phyloP scores from a whole-genome alignment of 495 filamentous ascomycete species.

The Symbiotaphrina buchneri region DNA sequence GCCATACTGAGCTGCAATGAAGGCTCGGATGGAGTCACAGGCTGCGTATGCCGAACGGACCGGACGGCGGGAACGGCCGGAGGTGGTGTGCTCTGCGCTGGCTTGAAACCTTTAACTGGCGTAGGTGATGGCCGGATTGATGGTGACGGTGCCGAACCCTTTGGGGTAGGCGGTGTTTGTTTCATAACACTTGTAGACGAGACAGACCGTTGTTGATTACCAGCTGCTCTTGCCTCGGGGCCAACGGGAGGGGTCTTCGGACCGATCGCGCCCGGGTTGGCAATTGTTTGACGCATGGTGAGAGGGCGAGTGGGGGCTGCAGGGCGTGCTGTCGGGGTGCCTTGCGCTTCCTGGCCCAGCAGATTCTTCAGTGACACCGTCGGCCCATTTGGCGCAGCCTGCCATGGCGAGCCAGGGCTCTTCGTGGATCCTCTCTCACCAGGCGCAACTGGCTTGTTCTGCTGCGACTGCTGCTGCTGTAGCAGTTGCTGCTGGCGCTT shows the following conservation, averaged over 20 bases:
- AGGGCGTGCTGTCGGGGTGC: too few relatives aligned
- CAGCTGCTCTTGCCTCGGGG: too few relatives aligned
- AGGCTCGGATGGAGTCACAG: conserved; percentile 19
- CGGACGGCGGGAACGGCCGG: conserved; percentile 6
- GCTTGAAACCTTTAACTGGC: conserved; percentile 9
- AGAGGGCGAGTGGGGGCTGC: too few relatives aligned
- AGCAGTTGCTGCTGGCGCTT: conserved; percentile 55
- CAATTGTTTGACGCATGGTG: too few relatives aligned
- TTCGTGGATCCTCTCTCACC: conserved; percentile 5
- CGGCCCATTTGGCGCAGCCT: conserved; percentile 15
- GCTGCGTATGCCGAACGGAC: background rate
- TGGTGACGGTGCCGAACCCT: too few relatives aligned
- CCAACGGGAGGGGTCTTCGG: too few relatives aligned
- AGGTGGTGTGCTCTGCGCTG: conserved; percentile 21
- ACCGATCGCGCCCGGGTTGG: too few relatives aligned
- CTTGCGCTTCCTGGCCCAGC: conserved; percentile 10
- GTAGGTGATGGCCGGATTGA: conserved; percentile 7
- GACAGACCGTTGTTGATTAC: too few relatives aligned
- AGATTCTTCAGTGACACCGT: conserved; percentile 17
- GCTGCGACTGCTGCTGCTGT: conserved; percentile 20
- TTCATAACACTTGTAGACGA: too few relatives aligned
- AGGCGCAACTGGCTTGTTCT: conserved; percentile 22
- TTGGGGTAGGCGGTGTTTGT: too few relatives aligned
- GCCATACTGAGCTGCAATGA: conserved; percentile 47
- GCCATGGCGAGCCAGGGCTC: conserved; percentile 48